Evolutionary conservation across 2,329 filamentous ascomycete genomes (phyloP).

Genomic region (Penicillium italicum): DNA sequence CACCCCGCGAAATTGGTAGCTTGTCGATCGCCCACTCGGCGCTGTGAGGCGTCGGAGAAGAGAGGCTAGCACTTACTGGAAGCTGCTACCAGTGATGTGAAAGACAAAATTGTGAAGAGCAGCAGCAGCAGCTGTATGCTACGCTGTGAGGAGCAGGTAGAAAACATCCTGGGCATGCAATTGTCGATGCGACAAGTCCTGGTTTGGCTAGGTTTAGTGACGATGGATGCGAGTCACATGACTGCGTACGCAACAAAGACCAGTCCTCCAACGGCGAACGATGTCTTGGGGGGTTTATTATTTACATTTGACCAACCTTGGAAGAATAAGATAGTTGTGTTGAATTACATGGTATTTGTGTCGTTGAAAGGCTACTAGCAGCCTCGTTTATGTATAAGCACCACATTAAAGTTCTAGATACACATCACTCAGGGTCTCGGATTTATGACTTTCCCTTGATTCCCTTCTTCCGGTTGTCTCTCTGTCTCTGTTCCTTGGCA

Average conservation of each 20-base stretch:
- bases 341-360: neutral
- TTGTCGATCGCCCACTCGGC: neutral
- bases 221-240: slow-evolving; percentile 13
- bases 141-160: slow-evolving; percentile 20
- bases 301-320: neutral
- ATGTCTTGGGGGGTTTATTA: neutral
- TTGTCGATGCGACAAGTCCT: neutral
- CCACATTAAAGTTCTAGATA: neutral
- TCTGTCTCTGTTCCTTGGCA: slow-evolving; percentile 58
- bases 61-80: slow-evolving; percentile 31
- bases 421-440: neutral
- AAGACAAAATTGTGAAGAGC: slow-evolving; percentile 25
- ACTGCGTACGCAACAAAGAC: slow-evolving; percentile 1
- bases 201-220: slow-evolving; percentile 6
- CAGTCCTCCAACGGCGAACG: neutral
- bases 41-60: neutral
- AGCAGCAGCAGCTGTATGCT: slow-evolving; percentile 23
- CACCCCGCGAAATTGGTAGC: neutral
- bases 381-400: neutral
- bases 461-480: slow-evolving; percentile 56
- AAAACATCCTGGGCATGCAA: slow-evolving; percentile 14
- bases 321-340: neutral
- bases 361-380: neutral
- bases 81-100: slow-evolving; percentile 31
- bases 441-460: slow-evolving; percentile 36